Evolutionary conservation across 805 yeast species (phyloP), one percentile per base, ranked within the genome.

Genomic region (Jamesozyma lodderae): DNA sequence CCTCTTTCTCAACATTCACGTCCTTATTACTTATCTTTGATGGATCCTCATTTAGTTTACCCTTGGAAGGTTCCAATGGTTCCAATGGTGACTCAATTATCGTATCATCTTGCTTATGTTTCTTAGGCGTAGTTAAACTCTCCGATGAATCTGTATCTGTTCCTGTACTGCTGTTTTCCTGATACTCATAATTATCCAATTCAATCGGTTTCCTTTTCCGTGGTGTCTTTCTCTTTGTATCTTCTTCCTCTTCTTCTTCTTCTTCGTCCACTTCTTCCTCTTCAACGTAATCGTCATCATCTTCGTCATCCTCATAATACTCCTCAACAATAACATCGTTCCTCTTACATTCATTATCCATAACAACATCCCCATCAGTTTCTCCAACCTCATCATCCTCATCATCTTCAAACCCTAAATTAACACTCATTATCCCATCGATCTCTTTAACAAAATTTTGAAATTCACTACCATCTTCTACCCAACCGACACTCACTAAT

Each of bases 321-420:
- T 38, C 42, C 4, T 41, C 43, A 21, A 40, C 44, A n/a, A 41
- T 44, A 20, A 43, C 45, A 2, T 41, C 47, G n/a, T n/a, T n/a
- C n/a, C n/a, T n/a, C n/a, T n/a, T n/a, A n/a, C n/a, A n/a, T n/a
- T n/a, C n/a, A n/a, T n/a, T n/a, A n/a, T n/a, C n/a, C n/a, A n/a
- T n/a, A 21, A 29, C 41, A 4, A 35, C 46, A 13, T 43, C 42
- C 6, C 16, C 42, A 20, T 45, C 46, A 14, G 41, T 49, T 14
- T 35, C 44, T 27, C 36, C 46, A 31, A 41, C 49, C 13, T 37
- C 42, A 17, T 36, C 39, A 34, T 40, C 42, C 39, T 63, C 45
- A 33, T 46, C 49, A 17, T 57, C 64, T 11, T 55, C 62, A 36
- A 45, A 57, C 8, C 57, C 64, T 29, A 55, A 48, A 43, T 54